phyloP scores from a whole-genome alignment of 805 yeast genomes.

The Starmerella powellii region DNA sequence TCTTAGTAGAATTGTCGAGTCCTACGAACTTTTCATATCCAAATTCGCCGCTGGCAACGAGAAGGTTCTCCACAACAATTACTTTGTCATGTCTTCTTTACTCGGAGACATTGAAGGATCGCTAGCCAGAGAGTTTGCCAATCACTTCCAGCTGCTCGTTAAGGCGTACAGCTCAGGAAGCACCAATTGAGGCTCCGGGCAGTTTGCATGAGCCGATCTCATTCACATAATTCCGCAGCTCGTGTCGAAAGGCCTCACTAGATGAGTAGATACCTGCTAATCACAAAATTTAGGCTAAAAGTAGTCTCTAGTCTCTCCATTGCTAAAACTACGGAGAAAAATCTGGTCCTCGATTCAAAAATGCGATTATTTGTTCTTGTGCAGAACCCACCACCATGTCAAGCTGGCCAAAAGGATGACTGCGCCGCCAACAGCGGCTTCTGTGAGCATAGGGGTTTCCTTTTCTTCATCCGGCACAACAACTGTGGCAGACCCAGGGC shows the following conservation, averaged over 20 bases:
- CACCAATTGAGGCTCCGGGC: too few relatives aligned
- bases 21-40: slow-evolving; percentile 63
- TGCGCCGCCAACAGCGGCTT: slow-evolving; percentile 53
- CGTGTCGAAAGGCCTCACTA: too few relatives aligned
- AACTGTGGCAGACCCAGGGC: slow-evolving; percentile 63
- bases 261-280: too few relatives aligned
- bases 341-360: too few relatives aligned
- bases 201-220: too few relatives aligned
- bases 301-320: too few relatives aligned
- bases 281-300: too few relatives aligned
- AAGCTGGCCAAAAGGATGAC: slow-evolving; percentile 9
- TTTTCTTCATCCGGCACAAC: slow-evolving; percentile 42
- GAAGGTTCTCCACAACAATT: slow-evolving; percentile 61
- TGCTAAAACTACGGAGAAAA: too few relatives aligned
- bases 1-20: slow-evolving; percentile 57
- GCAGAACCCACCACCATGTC: slow-evolving; percentile 6
- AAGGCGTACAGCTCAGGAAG: slow-evolving; percentile 28
- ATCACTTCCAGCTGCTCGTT: slow-evolving; percentile 36
- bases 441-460: slow-evolving; percentile 30
- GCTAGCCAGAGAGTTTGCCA: slow-evolving; percentile 34
- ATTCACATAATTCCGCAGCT: too few relatives aligned
- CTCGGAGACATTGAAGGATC: slow-evolving; percentile 36
- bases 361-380: too few relatives aligned
- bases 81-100: slow-evolving; percentile 49
- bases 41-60: slow-evolving; percentile 39